Percentiles rank a stretch among this genome's conserved stretches.
phyloP scores from a whole-genome alignment of 371 early-diverging fungal species.

The Zychaea mexicana region DNA sequence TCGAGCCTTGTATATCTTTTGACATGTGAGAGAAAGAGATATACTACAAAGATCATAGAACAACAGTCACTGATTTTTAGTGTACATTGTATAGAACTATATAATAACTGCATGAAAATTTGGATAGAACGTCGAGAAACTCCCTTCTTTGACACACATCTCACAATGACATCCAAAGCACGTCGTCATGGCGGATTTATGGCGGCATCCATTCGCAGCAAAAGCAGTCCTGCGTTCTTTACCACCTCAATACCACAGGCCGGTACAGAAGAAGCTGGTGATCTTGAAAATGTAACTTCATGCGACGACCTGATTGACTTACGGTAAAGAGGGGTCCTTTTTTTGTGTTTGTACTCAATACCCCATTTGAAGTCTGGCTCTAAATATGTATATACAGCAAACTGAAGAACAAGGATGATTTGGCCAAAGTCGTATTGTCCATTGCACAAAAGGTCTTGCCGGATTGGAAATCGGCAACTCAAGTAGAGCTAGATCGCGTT shows the following conservation, averaged over 20 bases:
- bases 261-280: background rate
- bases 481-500: conserved; percentile 12
- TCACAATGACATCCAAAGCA: no score
- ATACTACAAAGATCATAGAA: no score
- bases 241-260: background rate
- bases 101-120: no score
- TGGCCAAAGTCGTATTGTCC: conserved; percentile 8
- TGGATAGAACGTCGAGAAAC: no score
- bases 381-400: conserved; percentile 1
- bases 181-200: conserved; percentile 14
- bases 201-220: conserved; percentile 9
- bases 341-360: background rate
- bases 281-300: conserved; percentile 11
- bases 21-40: no score
- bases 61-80: no score
- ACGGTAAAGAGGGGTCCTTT: conserved; percentile 3
- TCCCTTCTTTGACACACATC: no score
- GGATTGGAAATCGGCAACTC: conserved; percentile 12
- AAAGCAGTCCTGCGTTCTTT: conserved; percentile 15
- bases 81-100: no score
- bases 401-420: conserved; percentile 15
- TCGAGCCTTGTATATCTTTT: no score
- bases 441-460: conserved; percentile 18
- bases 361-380: background rate
- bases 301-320: conserved; percentile 21